Base-by-base conservation (phyloP, 1,139 yeast genomes). In the Candida sp. region DNA sequence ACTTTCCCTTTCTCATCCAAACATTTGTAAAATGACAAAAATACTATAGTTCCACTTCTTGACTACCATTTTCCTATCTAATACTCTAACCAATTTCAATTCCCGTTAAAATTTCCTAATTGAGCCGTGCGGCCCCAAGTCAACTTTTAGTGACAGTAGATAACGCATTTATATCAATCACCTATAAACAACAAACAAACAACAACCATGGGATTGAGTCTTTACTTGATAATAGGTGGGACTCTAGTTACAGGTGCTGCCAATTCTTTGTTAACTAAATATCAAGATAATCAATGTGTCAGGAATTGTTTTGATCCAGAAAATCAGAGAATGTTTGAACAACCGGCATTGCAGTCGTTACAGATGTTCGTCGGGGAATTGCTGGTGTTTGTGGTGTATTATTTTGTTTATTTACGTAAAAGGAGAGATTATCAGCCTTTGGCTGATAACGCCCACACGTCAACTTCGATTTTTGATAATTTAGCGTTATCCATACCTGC, bases 291-390 rank as follows among this genome's bases (percentile, higher is more conserved):
- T 59, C 90, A 84, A 56, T 84, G 90, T 63, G 85, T 86, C 4
- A 68, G 61, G 22, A 66, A 82, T 53, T 83, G 90, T 57, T 63
- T 64, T 33, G 70, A 68, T 36, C 75, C 80, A 1, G 71, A 68
- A 36, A 61, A 64, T 12, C 77, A 70, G 41, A 60, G 64, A 37
- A 63, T 68, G 47, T 87, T 85, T 55, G 87, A 86, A 52, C 93
- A 87, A 61, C 95, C 95, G 0, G 90, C 84, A 4, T 63, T 87
- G 36, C 95, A 87, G 58, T 84, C 95, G 1, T 68, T 84, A 27
- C 95, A 87, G 61, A 87, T 87, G 95, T 87, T 87, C 56, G 60
- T 84, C 4, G 95, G 95, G 21, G 95, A 87, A 55, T 62, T 79
- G 40, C 62, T 70, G 22, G 73, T 81, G 57, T 63, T 81, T 70